Evolutionary conservation across 768 basidiomycete species (phyloP).

Genomic region (Tricholoma flavovirens): DNA sequence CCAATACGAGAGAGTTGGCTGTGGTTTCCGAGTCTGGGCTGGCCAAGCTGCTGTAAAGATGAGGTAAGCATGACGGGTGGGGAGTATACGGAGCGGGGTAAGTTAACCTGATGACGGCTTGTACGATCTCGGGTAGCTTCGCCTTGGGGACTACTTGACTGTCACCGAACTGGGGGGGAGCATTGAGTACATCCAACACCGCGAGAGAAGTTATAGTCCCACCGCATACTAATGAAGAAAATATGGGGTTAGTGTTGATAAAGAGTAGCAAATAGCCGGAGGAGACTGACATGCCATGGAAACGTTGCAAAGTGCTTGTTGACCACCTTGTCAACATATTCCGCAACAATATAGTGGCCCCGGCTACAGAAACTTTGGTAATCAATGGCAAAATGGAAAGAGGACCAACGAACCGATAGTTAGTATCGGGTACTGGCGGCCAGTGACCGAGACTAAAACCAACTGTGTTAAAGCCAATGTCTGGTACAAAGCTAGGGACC

Average conservation of each 20-base stretch:
- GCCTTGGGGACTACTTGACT: conserved; percentile 62
- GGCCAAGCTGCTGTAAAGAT: conserved; percentile 51
- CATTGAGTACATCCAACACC: conserved; percentile 6
- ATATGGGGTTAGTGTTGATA: background rate
- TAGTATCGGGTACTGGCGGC: conserved; percentile 71
- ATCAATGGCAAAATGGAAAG: conserved; percentile 7
- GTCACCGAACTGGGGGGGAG: conserved; percentile 59
- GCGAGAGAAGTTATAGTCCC: conserved; percentile 19
- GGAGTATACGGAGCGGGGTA: background rate
- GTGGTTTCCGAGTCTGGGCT: conserved; percentile 74
- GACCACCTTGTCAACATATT: conserved; percentile 58
- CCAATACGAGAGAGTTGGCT: conserved; percentile 65
- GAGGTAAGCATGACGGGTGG: background rate
- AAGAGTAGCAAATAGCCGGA: background rate
- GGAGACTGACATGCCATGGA: conserved; percentile 62
- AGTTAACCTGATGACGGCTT: conserved; percentile 62
- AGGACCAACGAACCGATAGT: conserved; percentile 55
- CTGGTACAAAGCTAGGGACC: conserved; percentile 21
- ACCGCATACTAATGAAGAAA: conserved; percentile 54
- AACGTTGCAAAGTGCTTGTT: conserved; percentile 61
- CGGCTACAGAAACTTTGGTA: conserved; percentile 32
- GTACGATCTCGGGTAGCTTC: conserved; percentile 67
- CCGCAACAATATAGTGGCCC: conserved; percentile 71
- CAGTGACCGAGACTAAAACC: conserved; percentile 54
- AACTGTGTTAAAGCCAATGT: background rate